Percentiles rank a stretch among this genome's conserved stretches.
phyloP scores from a whole-genome alignment of 108 stramenopile species.

The Stephanodiscus triporus region DNA sequence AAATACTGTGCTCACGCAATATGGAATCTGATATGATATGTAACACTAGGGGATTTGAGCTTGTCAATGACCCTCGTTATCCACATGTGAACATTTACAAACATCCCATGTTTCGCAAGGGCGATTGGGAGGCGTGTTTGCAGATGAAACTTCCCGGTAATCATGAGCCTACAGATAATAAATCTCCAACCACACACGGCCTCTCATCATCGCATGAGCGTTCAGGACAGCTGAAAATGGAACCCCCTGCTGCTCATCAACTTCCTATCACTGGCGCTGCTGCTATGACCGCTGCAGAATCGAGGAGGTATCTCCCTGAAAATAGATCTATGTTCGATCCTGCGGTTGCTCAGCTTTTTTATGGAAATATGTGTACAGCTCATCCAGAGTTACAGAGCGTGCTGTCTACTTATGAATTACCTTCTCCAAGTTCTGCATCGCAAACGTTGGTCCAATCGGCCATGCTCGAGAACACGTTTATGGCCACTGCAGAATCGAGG shows the following conservation, averaged over 20 bases:
- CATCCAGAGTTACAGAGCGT: no score
- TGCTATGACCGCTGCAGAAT: no score
- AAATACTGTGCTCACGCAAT: neutral
- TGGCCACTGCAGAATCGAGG: no score
- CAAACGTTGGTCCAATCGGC: no score
- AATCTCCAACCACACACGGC: neutral
- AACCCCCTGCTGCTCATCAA: neutral
- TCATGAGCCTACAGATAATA: neutral
- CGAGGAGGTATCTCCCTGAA: no score
- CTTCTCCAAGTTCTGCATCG: no score
- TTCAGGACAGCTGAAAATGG: neutral
- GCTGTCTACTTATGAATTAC: no score
- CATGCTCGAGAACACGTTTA: no score
- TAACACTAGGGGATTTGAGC: slow-evolving; percentile 32
- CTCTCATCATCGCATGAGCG: neutral
- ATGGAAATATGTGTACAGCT: no score
- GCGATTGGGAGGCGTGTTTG: slow-evolving; percentile 52
- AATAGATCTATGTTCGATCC: no score
- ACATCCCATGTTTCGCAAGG: slow-evolving; percentile 64
- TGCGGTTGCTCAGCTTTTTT: no score
- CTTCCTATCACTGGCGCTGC: no score
- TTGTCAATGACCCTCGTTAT: slow-evolving; percentile 20
- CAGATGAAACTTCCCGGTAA: slow-evolving; percentile 35
- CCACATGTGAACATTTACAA: slow-evolving; percentile 67
- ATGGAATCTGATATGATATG: neutral